Evolutionary conservation across 1,284 basidiomycete genomes (phyloP), one percentile per base, ranked within the genome.

Genomic region (Earliella scabrosa): DNA sequence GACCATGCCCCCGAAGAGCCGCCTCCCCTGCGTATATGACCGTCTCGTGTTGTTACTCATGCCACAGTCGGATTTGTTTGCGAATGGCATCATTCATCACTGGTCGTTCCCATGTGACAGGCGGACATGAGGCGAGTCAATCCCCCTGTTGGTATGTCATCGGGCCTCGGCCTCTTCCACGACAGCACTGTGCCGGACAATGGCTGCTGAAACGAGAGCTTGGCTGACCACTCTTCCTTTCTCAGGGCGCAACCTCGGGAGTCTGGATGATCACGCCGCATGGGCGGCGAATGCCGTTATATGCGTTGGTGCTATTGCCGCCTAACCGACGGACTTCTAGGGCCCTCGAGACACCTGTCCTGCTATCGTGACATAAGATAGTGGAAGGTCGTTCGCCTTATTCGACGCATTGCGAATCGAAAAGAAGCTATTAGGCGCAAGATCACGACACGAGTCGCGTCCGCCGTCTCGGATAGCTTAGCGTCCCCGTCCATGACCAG

Each of bases 1-100:
- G 75, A 72, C 13, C 75, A 75, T 38, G 73, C 73, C 20, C 75
- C 74, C 7, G 87, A 89, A 55, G 88, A 90, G 49, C 87, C 88
- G 40, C 86, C 87, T 18, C 80, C 81, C 1, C 69, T 88, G 39
- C 64, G 63, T 39, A 73, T 75, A 27, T 75, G 59, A 65, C 10
- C 24, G 39, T 18, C 13, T 23, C 39, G 2, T 48, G 32, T 44
- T 46, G 38, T 23, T 36, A 29, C 11, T 9, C 34, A 20, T 48
- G 52, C 38, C 23, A 27, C n/a, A 14, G 39, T 48, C 45, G 40
- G 45, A 26, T 23, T 3, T 16, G 39, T 54, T 43, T 43, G 45
- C 32, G 32, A 32, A 40, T 45, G 52, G 31, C 31, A 46, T 41
- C 44, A 41, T 38, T 13, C 23, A 41, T 41, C 39, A 39, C 18